Evolutionary conservation across 805 yeast genomes (phyloP), one percentile per base, ranked within the genome.

Genomic region (Wickerhamiella galacta): DNA sequence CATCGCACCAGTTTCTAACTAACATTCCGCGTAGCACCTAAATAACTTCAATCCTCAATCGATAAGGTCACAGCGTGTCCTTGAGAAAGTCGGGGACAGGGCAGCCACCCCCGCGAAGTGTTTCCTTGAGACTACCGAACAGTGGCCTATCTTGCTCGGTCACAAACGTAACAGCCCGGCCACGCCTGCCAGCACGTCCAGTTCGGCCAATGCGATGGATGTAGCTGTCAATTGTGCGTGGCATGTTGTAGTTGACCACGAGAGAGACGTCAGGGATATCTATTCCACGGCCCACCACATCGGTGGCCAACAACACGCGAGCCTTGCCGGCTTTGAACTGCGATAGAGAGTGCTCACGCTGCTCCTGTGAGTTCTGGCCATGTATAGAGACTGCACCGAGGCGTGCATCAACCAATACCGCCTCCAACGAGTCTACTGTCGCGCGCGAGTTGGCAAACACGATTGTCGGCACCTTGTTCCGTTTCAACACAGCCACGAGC

Each of bases 151-250:
- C 49, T 3, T 18, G 18, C 3, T 24, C 32, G 2, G 32, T 25
- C 10, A 83, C 52, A 41, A 80, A 78, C 0, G 95, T 77, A 9
- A 74, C 60, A 4, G 94, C 76, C 7, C 66, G 61, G 28, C 98
- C 98, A 4, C 50, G 51, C 30, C 68, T 70, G 0, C 95, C 96
- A 0, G 94, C 95, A 53, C 98, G 70, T 24, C 96, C 98, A 0
- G 98, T 87, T 57, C 98, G 72, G 36, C 98, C 98, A 32, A 87
- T 76, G 49, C 96, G 66, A 55, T 87, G 98, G 14, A 87, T 69
- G 45, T 83, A 87, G 38, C 77, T 85, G 40, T 83, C 95, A 28
- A 83, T 68, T 21, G 63, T 62, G 40, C 64, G 68, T 7, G 83
- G 58, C 85, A 85, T 75, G 44, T 87, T 94, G 48, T 66, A 85